Evolutionary conservation across 345 rosid genomes (phyloP).

Genomic region (Eucalyptus curtisii): DNA sequence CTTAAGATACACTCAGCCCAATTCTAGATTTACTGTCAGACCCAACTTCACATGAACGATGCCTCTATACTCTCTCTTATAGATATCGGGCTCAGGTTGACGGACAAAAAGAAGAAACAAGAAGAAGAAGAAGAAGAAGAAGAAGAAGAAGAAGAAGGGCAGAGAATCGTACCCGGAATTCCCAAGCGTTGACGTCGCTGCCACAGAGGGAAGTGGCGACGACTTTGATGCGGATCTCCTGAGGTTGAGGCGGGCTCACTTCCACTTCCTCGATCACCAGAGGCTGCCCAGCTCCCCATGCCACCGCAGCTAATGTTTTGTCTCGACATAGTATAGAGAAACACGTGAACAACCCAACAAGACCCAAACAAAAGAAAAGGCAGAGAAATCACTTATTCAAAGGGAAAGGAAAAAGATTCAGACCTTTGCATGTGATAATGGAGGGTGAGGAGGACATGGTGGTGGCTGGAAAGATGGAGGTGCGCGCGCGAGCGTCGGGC

Average conservation of each 20-base stretch:
- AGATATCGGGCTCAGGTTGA: neutral
- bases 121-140: neutral
- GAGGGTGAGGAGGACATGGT: neutral
- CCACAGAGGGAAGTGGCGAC: conserved; percentile 87
- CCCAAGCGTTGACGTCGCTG: conserved; percentile 79
- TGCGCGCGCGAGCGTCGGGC: neutral
- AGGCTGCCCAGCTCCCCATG: conserved; percentile 77
- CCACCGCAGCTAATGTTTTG: conserved; percentile 60
- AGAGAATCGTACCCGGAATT: conserved; percentile 33
- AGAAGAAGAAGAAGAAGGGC: neutral
- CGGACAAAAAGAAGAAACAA: neutral
- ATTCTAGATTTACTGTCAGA: neutral
- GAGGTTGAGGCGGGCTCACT: conserved; percentile 65
- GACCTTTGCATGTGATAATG: conserved; percentile 26
- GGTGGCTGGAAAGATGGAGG: neutral
- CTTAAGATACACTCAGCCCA: neutral
- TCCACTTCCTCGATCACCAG: conserved; percentile 80
- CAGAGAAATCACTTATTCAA: neutral
- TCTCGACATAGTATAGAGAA: neutral
- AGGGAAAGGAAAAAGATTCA: neutral
- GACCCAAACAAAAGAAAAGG: neutral
- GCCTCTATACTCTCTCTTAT: neutral
- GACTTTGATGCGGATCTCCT: conserved; percentile 81
- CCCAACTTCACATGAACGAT: neutral
- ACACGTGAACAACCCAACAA: neutral